Evolutionary conservation across 2,329 filamentous ascomycete species (phyloP).

Genomic region (Penicillium sclerotigenum): DNA sequence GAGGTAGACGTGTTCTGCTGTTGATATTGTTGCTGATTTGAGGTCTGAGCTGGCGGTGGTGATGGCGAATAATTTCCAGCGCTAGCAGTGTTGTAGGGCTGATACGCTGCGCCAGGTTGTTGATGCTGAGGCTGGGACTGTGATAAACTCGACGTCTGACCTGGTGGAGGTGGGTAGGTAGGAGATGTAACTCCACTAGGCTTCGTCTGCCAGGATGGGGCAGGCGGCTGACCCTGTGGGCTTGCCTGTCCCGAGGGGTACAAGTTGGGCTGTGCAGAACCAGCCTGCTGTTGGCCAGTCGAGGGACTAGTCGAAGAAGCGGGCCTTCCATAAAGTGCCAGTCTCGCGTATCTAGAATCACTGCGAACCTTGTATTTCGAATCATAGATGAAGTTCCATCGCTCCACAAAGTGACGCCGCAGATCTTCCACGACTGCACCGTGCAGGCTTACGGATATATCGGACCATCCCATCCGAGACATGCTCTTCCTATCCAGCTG

Average conservation of each 20-base stretch:
- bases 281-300: slow-evolving; percentile 12
- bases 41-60: slow-evolving; percentile 7
- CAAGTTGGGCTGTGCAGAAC: slow-evolving; percentile 21
- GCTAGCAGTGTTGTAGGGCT: slow-evolving; percentile 4
- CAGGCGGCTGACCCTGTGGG: slow-evolving; percentile 14
- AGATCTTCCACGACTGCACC: slow-evolving; percentile 75
- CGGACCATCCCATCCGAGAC: slow-evolving; percentile 90
- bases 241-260: slow-evolving; percentile 17
- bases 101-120: not conserved
- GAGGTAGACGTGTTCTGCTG: not conserved
- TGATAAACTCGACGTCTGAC: not conserved
- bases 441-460: slow-evolving; percentile 72
- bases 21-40: slow-evolving; percentile 13
- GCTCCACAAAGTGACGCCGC: slow-evolving; percentile 72
- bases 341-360: slow-evolving; percentile 48
- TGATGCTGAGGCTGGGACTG: slow-evolving; percentile 11
- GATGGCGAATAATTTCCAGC: slow-evolving; percentile 3
- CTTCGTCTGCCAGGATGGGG: slow-evolving; percentile 11
- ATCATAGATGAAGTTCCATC: slow-evolving; percentile 88
- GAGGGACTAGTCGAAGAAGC: slow-evolving; percentile 25
- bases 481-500: slow-evolving; percentile 76
- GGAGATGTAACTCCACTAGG: not conserved
- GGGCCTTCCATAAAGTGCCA: slow-evolving; percentile 35
- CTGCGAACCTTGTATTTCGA: slow-evolving; percentile 70
- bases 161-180: not conserved